Base-by-base conservation (phyloP, 371 early-diverging fungal genomes). In the Thermomucor indicae-seudaticae region DNA sequence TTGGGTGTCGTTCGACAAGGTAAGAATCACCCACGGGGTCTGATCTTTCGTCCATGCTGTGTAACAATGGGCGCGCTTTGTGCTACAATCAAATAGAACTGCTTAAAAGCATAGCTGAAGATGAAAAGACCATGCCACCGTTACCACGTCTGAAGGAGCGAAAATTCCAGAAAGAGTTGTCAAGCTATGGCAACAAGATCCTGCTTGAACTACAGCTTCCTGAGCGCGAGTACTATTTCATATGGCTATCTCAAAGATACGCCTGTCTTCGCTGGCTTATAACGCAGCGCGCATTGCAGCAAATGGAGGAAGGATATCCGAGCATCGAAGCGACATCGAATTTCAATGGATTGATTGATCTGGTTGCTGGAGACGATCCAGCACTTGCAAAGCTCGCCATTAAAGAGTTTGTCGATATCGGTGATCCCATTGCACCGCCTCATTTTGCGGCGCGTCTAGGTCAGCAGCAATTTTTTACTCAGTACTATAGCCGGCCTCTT, bases 331-430 rank as follows among this genome's bases (percentile, higher is more conserved):
- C 61, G 0, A 69, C 67, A 8, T 55, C 62, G 7, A 75, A 75
- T 41, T 72, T 58, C 38, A 75, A 75, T 45, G 72, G 75, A 2
- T 49, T 75, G 4, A 57, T 75, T 23, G 65, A 67, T 11, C 25
- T 64, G 8, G 49, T 71, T 5, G 53, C 57, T 8, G 37, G 55
- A 8, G 51, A 63, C 1, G 58, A 69, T 6, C 53, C 60, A 0
- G 64, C 63, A 0, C 39, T 75, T 30, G 62, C 60, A 8, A 60
- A 59, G 23, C 47, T 75, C 20, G 63, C 65, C 10, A 65, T 75
- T 29, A 75, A 75, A 24, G 75, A 75, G 48, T 31, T 75, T 49
- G 57, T 70, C 19, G 75, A 75, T 38, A 63, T 65, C n/a, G 62
- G 63, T 0, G 75, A 75, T 51, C 43, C 58, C 1, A 44, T 58